Conservation (phyloP, 495 filamentous ascomycete species). For the Cryomyces minteri region DNA sequence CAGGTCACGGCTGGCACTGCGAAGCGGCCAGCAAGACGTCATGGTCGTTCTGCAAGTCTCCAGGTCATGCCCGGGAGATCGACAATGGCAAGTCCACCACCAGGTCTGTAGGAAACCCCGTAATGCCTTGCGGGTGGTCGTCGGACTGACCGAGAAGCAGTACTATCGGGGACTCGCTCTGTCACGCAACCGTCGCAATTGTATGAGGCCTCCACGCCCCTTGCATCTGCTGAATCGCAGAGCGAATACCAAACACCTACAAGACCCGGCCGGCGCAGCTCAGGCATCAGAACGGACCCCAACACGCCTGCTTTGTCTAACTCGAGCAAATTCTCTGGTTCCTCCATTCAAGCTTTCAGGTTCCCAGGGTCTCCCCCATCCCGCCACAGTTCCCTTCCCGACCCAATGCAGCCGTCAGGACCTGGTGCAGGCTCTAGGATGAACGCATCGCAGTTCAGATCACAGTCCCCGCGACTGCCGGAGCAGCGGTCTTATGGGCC, state of each 20-base stretch:
- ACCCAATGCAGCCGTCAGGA: neutral
- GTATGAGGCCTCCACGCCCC: conserved; percentile 6
- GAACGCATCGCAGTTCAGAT: conserved; percentile 11
- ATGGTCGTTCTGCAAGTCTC: conserved; percentile 69
- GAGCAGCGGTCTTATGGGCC: conserved; percentile 11
- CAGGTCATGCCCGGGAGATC: conserved; percentile 40
- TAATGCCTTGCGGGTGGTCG: neutral
- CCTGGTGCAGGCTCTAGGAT: conserved; percentile 4
- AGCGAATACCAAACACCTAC: neutral
- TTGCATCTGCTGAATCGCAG: neutral
- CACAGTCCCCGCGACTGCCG: conserved; percentile 15
- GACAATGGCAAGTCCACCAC: no score
- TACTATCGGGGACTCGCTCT: neutral
- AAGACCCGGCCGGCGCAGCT: conserved; percentile 1
- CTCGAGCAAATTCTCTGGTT: conserved; percentile 11
- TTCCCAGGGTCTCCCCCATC: conserved; percentile 36
- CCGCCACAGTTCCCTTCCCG: conserved; percentile 10
- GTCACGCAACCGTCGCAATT: conserved; percentile 10
- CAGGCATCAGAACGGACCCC: conserved; percentile 5
- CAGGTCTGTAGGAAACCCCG: neutral
- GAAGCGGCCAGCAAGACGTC: conserved; percentile 33
- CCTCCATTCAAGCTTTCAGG: conserved; percentile 40
- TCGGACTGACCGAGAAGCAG: neutral
- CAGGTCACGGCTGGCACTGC: conserved; percentile 19
- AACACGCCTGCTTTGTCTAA: conserved; percentile 1